Base-by-base conservation (phyloP, 352 stramenopile species). In the Phytophthora fragariae region DNA sequence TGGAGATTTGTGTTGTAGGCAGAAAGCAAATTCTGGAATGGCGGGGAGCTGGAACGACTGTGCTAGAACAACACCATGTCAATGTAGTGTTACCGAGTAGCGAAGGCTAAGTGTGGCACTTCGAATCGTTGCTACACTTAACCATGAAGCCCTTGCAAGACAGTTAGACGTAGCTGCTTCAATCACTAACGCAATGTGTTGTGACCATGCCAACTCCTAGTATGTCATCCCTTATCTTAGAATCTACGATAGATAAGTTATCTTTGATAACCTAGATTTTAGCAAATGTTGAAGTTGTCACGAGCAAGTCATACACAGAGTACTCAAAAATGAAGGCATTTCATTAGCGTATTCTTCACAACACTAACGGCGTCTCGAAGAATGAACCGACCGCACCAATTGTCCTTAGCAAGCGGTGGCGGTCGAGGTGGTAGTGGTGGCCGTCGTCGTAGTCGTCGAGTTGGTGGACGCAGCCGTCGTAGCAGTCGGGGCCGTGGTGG, bases 321-420 rank as follows among this genome's bases (percentile, higher is more conserved):
- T 21, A 53, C 19, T 24, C 19, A 55, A 55, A 55, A 35, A 52
- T 14, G 17, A 55, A 29, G 47, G 19, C 47, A 33, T 55, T 27
- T 33, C 19, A 55, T 55, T 55, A 35, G 19, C 19, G 49, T 55
- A 55, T 29, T 55, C 49, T 55, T 55, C 49, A 12, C 10, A 11
- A 55, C 6, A 15, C 49, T 55, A 55, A 29, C 6, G 4, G 49
- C 14, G 19, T 14, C 49, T 31, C 11, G 19, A 55, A 55, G 49
- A 55, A 55, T 55, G 49, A 35, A 24, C 49, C n/a, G 35, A 41
- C 14, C 44, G 11, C n/a, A 21, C 6, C 44, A 50, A 55, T n/a
- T 7, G 6, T 2, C 2, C 44, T 50, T 50, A 50, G 44, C 44
- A 50, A 21, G 44, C 44, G 44, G n/a, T 50, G 44, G 44, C 44